A percentile compares a stretch with the other conserved stretches of the same genome.
phyloP scores from a whole-genome alignment of 2,329 filamentous ascomycete genomes.

The Ceratocystis ficicola region DNA sequence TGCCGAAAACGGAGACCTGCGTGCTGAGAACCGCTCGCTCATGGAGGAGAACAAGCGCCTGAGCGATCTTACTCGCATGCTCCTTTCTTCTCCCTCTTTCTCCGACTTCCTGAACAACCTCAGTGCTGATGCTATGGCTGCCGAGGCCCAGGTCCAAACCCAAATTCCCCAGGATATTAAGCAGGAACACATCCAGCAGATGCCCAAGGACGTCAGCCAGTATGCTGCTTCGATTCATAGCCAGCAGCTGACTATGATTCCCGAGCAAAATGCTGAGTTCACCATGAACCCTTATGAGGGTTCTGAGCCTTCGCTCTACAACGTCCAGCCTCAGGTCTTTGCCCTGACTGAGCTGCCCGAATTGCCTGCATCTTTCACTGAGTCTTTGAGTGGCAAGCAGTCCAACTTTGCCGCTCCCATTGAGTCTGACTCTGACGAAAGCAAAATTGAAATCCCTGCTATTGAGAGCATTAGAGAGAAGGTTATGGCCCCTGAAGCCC shows the following conservation, averaged over 20 bases:
- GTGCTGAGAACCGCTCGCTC: slow-evolving; percentile 67
- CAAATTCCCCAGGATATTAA: slow-evolving; percentile 27
- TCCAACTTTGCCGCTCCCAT: slow-evolving; percentile 41
- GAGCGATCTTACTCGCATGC: slow-evolving; percentile 66
- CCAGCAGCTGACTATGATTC: slow-evolving; percentile 64
- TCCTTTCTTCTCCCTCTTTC: slow-evolving; percentile 70
- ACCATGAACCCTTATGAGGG: slow-evolving; percentile 53
- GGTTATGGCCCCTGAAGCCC: slow-evolving; percentile 27
- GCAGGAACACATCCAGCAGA: slow-evolving; percentile 32
- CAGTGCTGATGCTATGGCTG: slow-evolving; percentile 33
- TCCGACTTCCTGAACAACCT: slow-evolving; percentile 65
- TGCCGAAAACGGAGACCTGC: slow-evolving; percentile 70
- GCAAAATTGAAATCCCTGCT: slow-evolving; percentile 46
- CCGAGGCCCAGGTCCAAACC: slow-evolving; percentile 31
- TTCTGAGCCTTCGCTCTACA: slow-evolving; percentile 35
- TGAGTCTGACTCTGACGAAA: slow-evolving; percentile 35
- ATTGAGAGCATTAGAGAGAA: slow-evolving; percentile 39
- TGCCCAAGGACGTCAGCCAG: slow-evolving; percentile 55
- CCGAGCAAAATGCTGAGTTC: slow-evolving; percentile 66
- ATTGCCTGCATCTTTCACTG: slow-evolving; percentile 47
- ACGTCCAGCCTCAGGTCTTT: slow-evolving; percentile 60
- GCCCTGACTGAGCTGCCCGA: slow-evolving; percentile 59
- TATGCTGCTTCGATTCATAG: slow-evolving; percentile 43
- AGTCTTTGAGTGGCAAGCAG: slow-evolving; percentile 60
- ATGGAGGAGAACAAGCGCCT: slow-evolving; percentile 75